Percentiles rank a stretch among this genome's conserved stretches.
These are phyloP conservation scores for Conoideocrella luteorostrata DNA, from an alignment of 2,329 filamentous ascomycete genomes.

Conservation along the genomic window DNA sequence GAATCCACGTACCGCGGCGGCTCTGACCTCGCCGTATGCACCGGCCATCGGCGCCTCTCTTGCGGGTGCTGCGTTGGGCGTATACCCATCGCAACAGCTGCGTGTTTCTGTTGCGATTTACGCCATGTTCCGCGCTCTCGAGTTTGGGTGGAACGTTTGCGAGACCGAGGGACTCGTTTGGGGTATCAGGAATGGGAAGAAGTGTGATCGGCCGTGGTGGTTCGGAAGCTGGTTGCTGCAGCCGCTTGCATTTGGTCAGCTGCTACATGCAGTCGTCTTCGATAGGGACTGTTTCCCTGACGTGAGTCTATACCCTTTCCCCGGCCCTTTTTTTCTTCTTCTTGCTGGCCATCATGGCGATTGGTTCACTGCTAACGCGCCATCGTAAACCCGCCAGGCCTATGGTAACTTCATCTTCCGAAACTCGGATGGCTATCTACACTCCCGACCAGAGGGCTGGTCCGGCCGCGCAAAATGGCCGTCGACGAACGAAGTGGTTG, in stretches of 20 bases:
- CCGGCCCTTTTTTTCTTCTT: background rate
- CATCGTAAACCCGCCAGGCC: constrained; percentile 7
- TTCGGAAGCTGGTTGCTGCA: constrained; percentile 79
- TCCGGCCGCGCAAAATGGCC: constrained; percentile 68
- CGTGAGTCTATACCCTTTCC: constrained; percentile 31
- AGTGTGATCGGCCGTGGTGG: constrained; percentile 68
- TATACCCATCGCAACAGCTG: constrained; percentile 60
- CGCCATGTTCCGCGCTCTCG: constrained; percentile 70
- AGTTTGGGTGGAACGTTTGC: constrained; percentile 79
- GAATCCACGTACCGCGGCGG: constrained; percentile 68
- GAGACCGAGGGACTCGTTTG: constrained; percentile 67
- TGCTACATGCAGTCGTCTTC: constrained; percentile 70
- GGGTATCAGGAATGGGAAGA: constrained; percentile 47
- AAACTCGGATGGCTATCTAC: constrained; percentile 73
- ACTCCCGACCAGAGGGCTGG: constrained; percentile 61
- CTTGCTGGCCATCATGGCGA: background rate
- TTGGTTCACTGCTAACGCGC: no score
- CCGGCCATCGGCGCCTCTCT: constrained; percentile 87
- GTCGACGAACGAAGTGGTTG: constrained; percentile 65
- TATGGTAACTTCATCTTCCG: constrained; percentile 52
- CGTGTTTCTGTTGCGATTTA: constrained; percentile 80
- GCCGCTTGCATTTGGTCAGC: constrained; percentile 68
- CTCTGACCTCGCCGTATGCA: constrained; percentile 75
- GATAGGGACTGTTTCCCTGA: constrained; percentile 67
- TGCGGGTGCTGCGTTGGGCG: constrained; percentile 74